Conservation (phyloP, 345 rosid species). For the Melaleuca quinquenervia region DNA sequence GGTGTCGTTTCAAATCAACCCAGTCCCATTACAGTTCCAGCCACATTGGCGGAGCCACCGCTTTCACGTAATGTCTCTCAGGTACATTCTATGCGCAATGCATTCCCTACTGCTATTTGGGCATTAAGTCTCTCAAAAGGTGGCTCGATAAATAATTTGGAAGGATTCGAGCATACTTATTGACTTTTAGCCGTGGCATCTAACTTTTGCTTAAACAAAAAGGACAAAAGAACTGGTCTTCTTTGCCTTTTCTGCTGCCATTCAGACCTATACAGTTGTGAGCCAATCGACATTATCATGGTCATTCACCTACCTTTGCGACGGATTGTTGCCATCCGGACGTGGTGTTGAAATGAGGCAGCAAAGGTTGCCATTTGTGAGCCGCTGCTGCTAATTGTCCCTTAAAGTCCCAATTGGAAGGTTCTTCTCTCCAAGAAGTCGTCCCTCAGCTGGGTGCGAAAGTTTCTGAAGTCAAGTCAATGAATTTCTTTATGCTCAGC, state of each 20-base stretch:
- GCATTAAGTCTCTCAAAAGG: neutral
- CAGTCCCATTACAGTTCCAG: conserved; percentile 33
- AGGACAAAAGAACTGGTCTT: neutral
- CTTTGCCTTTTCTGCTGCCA: neutral
- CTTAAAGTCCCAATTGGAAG: conserved; percentile 56
- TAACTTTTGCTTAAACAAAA: neutral
- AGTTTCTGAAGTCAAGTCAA: conserved; percentile 64
- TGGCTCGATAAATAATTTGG: neutral
- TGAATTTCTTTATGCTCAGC: conserved; percentile 61
- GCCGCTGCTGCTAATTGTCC: conserved; percentile 76
- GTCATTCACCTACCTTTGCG: neutral
- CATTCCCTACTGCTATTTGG: neutral
- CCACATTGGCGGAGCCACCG: conserved; percentile 59
- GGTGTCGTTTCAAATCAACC: conserved; percentile 60
- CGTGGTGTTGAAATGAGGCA: conserved; percentile 63
- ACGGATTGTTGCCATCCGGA: conserved; percentile 75
- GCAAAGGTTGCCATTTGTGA: conserved; percentile 70
- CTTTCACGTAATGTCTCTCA: conserved; percentile 46
- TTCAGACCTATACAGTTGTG: neutral
- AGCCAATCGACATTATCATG: neutral
- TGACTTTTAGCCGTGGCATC: neutral
- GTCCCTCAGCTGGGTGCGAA: conserved; percentile 67
- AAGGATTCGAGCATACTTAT: neutral
- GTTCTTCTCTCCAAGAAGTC: conserved; percentile 43
- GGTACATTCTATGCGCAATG: conserved; percentile 24